Base-by-base conservation (phyloP, 1,284 basidiomycete genomes). In the Heterobasidion annosum region DNA sequence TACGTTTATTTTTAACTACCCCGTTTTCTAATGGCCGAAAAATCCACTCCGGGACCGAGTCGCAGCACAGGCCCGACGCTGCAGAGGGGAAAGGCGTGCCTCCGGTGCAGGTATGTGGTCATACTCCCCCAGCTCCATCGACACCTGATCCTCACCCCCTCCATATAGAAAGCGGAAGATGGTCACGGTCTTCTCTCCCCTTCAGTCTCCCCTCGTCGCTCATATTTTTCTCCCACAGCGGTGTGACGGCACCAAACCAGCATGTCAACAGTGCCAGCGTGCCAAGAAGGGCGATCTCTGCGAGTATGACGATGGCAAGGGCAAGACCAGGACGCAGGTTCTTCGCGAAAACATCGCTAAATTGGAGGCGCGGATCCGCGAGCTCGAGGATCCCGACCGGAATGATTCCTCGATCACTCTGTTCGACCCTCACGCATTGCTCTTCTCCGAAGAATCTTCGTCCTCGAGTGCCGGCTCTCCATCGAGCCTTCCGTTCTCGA, bases 101-200 rank as follows among this genome's bases (percentile, higher is more conserved):
- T 85, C 57, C 74, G 82, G 69, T 85, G 82, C 74, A 78, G 79
- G 78, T 78, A 53, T 40, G 37, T 40, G 37, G 37, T 40, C 52
- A 73, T 70, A n/a, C 40, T 53, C 47, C 56, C 54, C 25, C 25
- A 25, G 25, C 54, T 37, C 33, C 46, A n/a, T 13, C 33, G 35
- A 12, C 34, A 9, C 19, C 48, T 55, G 42, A 10, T 16, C 10
- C 52, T 34, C 55, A 53, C 50, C 12, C 42, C 15, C 54, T 52
- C 34, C 55, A 40, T 56, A 54, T 62, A 85, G 86, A 68, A 86
- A 88, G 70, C 78, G 87, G 59, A 89, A 89, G 70, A 88, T 90
- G 85, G 86, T 87, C 15, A 60, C 57, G 68, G n/a, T n/a, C 5
- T 61, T 51, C 44, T 35, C n/a, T 40, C 56, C 52, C 52, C 53